Evolutionary conservation across 1,139 yeast genomes (phyloP).

Genomic region (Kodamaea sp.): DNA sequence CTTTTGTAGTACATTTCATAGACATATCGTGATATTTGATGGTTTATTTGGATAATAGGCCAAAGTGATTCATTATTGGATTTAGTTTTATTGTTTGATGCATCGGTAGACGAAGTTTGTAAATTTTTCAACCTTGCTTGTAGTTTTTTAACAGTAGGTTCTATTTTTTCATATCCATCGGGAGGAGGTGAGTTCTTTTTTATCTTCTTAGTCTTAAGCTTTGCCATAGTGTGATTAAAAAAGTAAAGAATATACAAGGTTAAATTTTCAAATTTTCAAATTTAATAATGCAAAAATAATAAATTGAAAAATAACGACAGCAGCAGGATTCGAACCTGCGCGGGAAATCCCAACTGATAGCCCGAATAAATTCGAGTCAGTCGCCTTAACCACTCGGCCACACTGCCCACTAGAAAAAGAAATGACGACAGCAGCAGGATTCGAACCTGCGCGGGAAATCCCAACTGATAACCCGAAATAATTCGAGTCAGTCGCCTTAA

Average conservation of each 20-base stretch:
- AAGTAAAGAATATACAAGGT: neutral
- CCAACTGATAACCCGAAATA: conserved; percentile 42
- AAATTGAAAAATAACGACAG: conserved; percentile 58
- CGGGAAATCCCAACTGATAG: conserved; percentile 69
- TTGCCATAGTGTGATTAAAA: conserved; percentile 9
- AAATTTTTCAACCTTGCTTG: conserved; percentile 58
- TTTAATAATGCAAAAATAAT: conserved; percentile 1
- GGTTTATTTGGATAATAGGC: conserved; percentile 67
- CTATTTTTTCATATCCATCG: conserved; percentile 70
- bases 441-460: conserved; percentile 90
- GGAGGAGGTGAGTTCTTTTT: conserved; percentile 46
- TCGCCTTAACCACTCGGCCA: conserved; percentile 19
- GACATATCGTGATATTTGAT: conserved; percentile 73
- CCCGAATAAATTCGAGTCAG: conserved; percentile 16
- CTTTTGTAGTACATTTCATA: conserved; percentile 71
- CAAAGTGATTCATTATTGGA: conserved; percentile 59
- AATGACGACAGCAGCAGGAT: conserved; percentile 77
- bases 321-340: conserved; percentile 92
- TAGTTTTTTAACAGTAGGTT: conserved; percentile 65
- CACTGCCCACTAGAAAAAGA: conserved; percentile 20
- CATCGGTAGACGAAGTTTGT: conserved; percentile 30
- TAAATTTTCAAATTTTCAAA: neutral
- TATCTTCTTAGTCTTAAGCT: conserved; percentile 10
- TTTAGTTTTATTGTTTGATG: conserved; percentile 21
- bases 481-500: conserved; percentile 19